Evolutionary conservation across 2,329 filamentous ascomycete genomes (phyloP).

Genomic region (Apiospora arundinis): DNA sequence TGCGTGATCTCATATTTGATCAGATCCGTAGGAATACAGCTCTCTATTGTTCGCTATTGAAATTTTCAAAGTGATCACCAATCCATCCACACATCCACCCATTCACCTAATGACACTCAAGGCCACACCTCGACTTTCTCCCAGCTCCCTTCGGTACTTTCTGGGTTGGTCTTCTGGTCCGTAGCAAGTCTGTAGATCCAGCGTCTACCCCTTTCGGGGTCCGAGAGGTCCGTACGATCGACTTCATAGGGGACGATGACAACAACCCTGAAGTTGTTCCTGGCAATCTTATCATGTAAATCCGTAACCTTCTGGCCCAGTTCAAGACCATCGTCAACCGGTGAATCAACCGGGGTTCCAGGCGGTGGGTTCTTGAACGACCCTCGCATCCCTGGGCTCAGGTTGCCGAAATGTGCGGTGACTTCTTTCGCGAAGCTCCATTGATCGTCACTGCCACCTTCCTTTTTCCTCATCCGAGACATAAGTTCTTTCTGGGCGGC

Average conservation of each 20-base stretch:
- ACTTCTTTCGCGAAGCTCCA: slow-evolving; percentile 86
- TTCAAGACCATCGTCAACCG: slow-evolving; percentile 49
- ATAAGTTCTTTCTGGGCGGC: slow-evolving; percentile 67
- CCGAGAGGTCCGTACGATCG: slow-evolving; percentile 74
- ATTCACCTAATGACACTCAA: slow-evolving; percentile 36
- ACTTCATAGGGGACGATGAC: slow-evolving; percentile 80
- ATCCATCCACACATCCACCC: not conserved
- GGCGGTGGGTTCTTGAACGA: slow-evolving; percentile 76
- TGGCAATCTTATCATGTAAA: slow-evolving; percentile 72
- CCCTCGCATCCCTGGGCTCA: slow-evolving; percentile 77
- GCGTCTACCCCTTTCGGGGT: slow-evolving; percentile 67
- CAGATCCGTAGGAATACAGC: slow-evolving; percentile 7
- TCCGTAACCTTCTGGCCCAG: slow-evolving; percentile 72
- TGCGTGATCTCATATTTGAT: not conserved
- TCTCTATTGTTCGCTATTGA: not conserved
- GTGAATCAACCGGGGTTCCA: slow-evolving; percentile 63
- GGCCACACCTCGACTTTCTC: slow-evolving; percentile 74
- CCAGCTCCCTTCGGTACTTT: slow-evolving; percentile 58
- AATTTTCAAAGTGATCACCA: not conserved
- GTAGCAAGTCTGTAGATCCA: slow-evolving; percentile 70
- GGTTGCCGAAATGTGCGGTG: slow-evolving; percentile 88
- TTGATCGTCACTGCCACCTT: slow-evolving; percentile 45
- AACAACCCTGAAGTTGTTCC: slow-evolving; percentile 82
- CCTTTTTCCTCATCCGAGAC: slow-evolving; percentile 65
- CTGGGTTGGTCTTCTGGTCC: slow-evolving; percentile 41